Evolutionary conservation across 352 stramenopile genomes (phyloP).

Genomic region (Globisporangium recalcitrans): DNA sequence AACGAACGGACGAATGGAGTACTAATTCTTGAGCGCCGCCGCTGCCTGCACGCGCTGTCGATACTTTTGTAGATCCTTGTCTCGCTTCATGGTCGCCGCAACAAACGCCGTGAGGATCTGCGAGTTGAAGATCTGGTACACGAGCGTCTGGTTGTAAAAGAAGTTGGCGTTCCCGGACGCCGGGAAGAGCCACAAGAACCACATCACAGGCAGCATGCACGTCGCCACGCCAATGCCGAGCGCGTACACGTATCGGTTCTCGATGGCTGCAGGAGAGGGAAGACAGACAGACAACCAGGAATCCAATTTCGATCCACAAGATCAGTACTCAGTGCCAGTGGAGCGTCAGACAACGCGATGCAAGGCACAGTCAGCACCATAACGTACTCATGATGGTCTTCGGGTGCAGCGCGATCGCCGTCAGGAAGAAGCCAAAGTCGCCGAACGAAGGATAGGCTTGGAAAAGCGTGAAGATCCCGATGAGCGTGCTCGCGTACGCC

Average conservation of each 20-base stretch:
- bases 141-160: constrained; percentile 86
- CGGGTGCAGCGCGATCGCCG: constrained; percentile 59
- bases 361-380: neutral
- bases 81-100: constrained; percentile 71
- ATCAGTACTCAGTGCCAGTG: neutral
- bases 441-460: constrained; percentile 74
- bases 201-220: constrained; percentile 81
- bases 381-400: constrained; percentile 73
- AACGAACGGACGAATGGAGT: neutral
- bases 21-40: neutral
- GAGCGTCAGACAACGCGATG: neutral
- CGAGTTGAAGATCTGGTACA: constrained; percentile 83
- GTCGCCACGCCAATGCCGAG: constrained; percentile 61
- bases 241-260: constrained; percentile 71
- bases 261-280: constrained; percentile 43
- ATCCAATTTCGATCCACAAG: too few species aligned
- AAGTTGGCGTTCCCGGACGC: constrained; percentile 87
- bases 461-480: constrained; percentile 78
- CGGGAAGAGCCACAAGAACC: constrained; percentile 84
- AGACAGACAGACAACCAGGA: neutral
- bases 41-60: constrained; percentile 20
- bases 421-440: constrained; percentile 78
- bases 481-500: constrained; percentile 52
- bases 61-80: constrained; percentile 74
- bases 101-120: constrained; percentile 77